These are phyloP conservation scores for Naganishia onofrii DNA, from an alignment of 768 basidiomycete genomes.

Conservation along the genomic window DNA sequence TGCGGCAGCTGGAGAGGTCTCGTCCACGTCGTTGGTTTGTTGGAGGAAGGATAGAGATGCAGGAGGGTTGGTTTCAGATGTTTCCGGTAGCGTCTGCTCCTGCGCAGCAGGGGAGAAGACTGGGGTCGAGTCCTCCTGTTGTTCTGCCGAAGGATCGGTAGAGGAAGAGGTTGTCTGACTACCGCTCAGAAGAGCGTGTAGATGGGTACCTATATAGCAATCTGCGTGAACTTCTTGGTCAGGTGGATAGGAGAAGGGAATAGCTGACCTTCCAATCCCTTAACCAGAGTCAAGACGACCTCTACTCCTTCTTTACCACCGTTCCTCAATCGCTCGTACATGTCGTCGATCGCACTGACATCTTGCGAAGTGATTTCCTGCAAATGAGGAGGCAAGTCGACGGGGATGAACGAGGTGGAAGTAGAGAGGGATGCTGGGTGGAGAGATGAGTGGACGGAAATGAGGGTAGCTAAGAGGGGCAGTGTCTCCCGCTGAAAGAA, in stretches of 20 bases:
- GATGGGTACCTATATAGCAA: not conserved
- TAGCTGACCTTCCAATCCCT: not conserved
- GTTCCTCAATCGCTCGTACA: constrained; percentile 27
- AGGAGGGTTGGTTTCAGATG: constrained; percentile 15
- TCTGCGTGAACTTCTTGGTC: not conserved
- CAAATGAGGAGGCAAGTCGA: constrained; percentile 26
- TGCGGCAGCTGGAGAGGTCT: not conserved
- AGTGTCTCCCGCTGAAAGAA: constrained; percentile 4
- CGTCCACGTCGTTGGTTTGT: not conserved
- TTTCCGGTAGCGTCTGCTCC: constrained; percentile 9
- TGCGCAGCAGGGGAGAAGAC: constrained; percentile 6
- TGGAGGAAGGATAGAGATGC: constrained; percentile 12
- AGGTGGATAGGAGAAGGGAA: not conserved
- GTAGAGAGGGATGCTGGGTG: constrained; percentile 10
- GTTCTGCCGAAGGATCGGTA: not conserved
- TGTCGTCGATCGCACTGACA: constrained; percentile 22
- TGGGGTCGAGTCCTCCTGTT: constrained; percentile 4
- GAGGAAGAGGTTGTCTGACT: not conserved
- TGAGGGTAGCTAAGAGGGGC: constrained; percentile 23
- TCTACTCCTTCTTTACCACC: constrained; percentile 8
- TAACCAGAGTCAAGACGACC: constrained; percentile 6
- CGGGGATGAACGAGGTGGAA: constrained; percentile 28
- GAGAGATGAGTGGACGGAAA: constrained; percentile 24
- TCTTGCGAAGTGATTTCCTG: constrained; percentile 26
- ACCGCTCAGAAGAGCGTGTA: constrained; percentile 5